These are phyloP conservation scores for Candida sp. DNA, from an alignment of 1,139 yeast species.

Conservation along the genomic window DNA sequence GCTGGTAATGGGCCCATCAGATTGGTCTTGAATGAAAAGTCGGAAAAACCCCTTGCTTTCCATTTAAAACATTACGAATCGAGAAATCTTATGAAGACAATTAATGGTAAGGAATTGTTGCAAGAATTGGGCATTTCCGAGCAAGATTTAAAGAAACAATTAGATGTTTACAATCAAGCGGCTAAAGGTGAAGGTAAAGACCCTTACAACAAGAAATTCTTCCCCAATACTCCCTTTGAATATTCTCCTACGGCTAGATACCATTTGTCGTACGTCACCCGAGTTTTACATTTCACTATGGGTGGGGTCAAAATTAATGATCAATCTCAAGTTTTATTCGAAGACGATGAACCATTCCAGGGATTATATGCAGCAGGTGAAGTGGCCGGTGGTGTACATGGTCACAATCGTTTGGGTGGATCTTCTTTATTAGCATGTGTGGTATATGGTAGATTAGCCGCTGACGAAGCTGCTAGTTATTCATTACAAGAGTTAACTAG, in stretches of 20 bases:
- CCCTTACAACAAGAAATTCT: constrained; percentile 48
- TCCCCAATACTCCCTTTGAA: constrained; percentile 48
- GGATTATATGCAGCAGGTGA: constrained; percentile 81
- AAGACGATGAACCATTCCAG: constrained; percentile 34
- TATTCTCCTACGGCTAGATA: constrained; percentile 25
- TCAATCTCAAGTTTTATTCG: constrained; percentile 51
- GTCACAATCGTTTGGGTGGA: constrained; percentile 74
- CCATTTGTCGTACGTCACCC: constrained; percentile 58
- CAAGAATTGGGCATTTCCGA: constrained; percentile 36
- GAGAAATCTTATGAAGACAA: constrained; percentile 58
- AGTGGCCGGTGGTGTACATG: constrained; percentile 82
- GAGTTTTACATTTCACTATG: constrained; percentile 85
- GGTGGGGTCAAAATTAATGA: constrained; percentile 76
- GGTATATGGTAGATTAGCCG: constrained; percentile 71
- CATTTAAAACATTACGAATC: constrained; percentile 66
- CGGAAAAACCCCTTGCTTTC: constrained; percentile 45
- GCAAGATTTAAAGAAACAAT: constrained; percentile 29
- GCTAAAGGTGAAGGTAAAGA: constrained; percentile 43
- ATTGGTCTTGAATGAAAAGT: constrained; percentile 42
- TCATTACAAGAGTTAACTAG: constrained; percentile 27
- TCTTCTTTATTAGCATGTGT: constrained; percentile 76
- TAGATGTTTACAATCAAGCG: constrained; percentile 42
- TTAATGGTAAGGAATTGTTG: constrained; percentile 48
- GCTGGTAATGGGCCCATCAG: constrained; percentile 51
- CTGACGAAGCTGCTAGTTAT: constrained; percentile 39